phyloP scores from a whole-genome alignment of 345 rosid species.

The Limnanthes douglasii region DNA sequence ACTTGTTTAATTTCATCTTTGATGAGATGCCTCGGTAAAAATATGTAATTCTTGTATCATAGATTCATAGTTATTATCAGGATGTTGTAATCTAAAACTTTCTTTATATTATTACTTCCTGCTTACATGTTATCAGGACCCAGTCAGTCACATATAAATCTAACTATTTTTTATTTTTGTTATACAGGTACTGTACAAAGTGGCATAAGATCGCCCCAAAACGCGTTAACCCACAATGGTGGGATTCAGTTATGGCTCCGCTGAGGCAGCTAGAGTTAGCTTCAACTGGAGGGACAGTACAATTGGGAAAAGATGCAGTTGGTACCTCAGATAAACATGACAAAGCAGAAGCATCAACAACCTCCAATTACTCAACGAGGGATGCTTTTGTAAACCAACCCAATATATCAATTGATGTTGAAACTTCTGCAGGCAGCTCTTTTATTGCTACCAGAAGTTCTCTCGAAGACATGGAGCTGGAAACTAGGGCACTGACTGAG shows the following conservation, averaged over 20 bases:
- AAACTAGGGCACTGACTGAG: constrained; percentile 73
- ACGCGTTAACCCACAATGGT: constrained; percentile 63
- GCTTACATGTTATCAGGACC: no score
- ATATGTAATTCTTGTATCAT: no score
- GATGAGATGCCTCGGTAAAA: no score
- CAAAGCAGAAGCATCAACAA: no score
- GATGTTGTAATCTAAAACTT: no score
- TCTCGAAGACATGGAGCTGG: constrained; percentile 90
- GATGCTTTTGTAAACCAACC: no score
- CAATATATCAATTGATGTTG: constrained; percentile 6
- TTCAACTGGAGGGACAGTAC: constrained; percentile 30
- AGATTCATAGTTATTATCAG: no score
- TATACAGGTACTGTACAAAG: constrained; percentile 65
- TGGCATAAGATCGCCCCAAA: constrained; percentile 69
- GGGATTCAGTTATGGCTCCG: constrained; percentile 79
- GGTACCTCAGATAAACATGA: constrained; percentile 8
- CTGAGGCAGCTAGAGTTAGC: constrained; percentile 56
- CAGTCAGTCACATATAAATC: no score
- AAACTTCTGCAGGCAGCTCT: constrained; percentile 26
- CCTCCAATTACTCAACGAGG: no score
- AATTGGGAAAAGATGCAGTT: constrained; percentile 10
- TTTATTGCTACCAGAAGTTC: constrained; percentile 34
- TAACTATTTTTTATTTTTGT: no score
- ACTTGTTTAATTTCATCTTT: constrained; percentile 2
- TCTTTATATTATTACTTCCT: no score